phyloP scores from a whole-genome alignment of 2,329 filamentous ascomycete species.

The Colletotrichum higginsianum region DNA sequence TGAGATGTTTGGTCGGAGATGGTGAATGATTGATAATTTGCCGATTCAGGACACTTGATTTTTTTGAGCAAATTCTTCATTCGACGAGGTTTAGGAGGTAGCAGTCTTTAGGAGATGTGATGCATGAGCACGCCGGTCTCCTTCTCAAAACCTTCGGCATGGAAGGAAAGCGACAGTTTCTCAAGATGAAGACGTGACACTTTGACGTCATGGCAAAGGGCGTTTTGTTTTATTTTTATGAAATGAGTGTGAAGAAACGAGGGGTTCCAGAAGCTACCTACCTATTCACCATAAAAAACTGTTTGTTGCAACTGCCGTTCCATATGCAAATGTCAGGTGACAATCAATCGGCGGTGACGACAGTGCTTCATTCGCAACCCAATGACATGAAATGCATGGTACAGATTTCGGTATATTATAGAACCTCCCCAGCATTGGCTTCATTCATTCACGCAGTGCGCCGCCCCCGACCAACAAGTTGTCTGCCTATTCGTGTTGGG shows the following conservation, averaged over 20 bases:
- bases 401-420: conserved; percentile 17
- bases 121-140: background rate
- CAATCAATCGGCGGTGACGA: background rate
- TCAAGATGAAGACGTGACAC: background rate
- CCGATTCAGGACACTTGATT: background rate
- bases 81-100: background rate
- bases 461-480: background rate
- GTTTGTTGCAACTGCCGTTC: background rate
- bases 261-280: too few species aligned
- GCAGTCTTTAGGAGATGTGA: background rate
- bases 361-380: too few species aligned
- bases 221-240: background rate
- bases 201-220: background rate
- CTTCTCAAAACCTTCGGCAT: background rate
- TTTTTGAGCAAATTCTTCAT: background rate
- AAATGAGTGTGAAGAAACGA: background rate
- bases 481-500: background rate
- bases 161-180: background rate
- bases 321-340: too few species aligned
- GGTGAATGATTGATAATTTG: background rate
- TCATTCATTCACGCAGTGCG: background rate
- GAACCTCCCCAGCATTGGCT: background rate
- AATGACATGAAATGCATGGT: background rate
- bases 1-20: conserved; percentile 39
- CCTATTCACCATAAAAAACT: background rate